Evolutionary conservation across 1,284 basidiomycete species (phyloP), one percentile per base, ranked within the genome.

Genomic region (Tilletia setariae): DNA sequence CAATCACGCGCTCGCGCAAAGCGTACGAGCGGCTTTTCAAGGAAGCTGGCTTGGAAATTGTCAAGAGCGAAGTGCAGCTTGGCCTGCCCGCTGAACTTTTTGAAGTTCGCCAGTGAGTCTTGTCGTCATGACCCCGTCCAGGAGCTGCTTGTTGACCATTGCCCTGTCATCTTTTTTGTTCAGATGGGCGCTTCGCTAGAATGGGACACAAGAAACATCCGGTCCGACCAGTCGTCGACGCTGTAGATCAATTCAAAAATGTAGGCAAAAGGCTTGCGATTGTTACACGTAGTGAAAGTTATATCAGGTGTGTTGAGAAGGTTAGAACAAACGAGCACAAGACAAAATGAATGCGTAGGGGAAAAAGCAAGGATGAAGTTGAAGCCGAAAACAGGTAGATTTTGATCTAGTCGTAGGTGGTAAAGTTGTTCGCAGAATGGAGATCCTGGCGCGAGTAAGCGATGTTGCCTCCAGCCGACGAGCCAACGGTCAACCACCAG

Each of bases 41-140:
- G 19, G 70, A 80, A 43, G 79, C 80, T 0, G 80, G 79, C 8
- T 71, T 82, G 56, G 66, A 72, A 11, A 70, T 79, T 21, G 72
- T 81, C 63, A 74, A 74, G 61, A 72, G 71, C 43, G 75, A 82
- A 65, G 69, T 75, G 9, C 80, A 82, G 61, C 71, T 69, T 6
- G 79, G 79, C 2, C 74, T 82, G 69, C 80, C 80, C 2, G 73
- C 74, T 30, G 80, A 81, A 67, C 74, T 82, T 21, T 82, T 81
- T 66, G 73, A 74, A 11, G 79, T 82, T 65, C 76, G 77, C 53
- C 81, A 80, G 79, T 82, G 72, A 51, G 64, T 65, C 11, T 13
- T 21, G 30, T 61, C 9, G 2, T n/a, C 46, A 16, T 23, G 4
- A 49, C 46, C 16, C 6, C 7, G 46, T 4, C 46, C 19, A 19